These are phyloP conservation scores for Pichia californica DNA, from an alignment of 805 yeast species.

Conservation along the genomic window DNA sequence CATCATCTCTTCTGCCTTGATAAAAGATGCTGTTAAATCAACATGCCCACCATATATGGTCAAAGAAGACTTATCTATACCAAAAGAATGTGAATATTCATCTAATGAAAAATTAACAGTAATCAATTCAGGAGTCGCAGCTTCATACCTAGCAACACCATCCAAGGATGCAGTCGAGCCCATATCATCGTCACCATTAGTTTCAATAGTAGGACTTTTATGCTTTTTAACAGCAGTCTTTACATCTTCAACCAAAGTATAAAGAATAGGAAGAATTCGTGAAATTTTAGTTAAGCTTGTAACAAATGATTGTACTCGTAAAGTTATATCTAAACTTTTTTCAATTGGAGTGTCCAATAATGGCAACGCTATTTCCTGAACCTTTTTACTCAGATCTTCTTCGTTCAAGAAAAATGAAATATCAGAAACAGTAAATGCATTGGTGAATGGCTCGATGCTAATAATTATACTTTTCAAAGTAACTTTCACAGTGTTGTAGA, in stretches of 20 bases:
- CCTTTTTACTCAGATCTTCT: conserved; percentile 8
- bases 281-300: conserved; percentile 12
- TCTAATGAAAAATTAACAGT: conserved; percentile 17
- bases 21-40: conserved; percentile 14
- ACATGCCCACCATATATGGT: conserved; percentile 17
- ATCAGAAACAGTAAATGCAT: conserved; percentile 14
- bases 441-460: conserved; percentile 19
- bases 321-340: conserved; percentile 16
- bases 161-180: conserved; percentile 7
- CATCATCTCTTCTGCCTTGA: conserved; percentile 12
- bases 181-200: conserved; percentile 4
- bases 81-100: conserved; percentile 17
- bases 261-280: conserved; percentile 2
- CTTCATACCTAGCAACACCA: conserved; percentile 4
- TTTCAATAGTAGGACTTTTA: not conserved
- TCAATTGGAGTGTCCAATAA: conserved; percentile 15
- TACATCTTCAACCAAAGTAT: conserved; percentile 4
- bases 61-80: conserved; percentile 18
- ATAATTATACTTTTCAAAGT: conserved; percentile 14
- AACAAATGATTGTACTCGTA: conserved; percentile 15
- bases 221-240: not conserved
- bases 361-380: conserved; percentile 14
- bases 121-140: conserved; percentile 13
- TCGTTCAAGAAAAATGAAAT: conserved; percentile 14
- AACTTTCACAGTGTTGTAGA: conserved; percentile 8